Evolutionary conservation across 169 alveolate genomes (phyloP), one percentile per base, ranked within the genome.

Genomic region (Plasmodium billcollinsi): DNA sequence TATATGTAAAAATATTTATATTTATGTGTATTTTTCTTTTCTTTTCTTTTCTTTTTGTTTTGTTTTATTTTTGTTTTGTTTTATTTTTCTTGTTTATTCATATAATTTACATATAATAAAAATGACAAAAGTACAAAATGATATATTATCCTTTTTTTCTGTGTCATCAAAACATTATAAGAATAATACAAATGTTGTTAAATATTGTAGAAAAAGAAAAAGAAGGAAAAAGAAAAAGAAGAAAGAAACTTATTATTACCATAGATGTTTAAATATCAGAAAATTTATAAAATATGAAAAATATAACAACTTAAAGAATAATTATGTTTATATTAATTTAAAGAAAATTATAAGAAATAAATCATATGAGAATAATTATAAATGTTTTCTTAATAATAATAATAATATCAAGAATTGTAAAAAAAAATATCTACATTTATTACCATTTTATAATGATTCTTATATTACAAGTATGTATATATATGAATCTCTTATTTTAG

Each of bases 161-260:
- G 21, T 70, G 43, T 24, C 24, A 58, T 33, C 45, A 20, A 67
- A 45, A 26, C 54, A 29, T 49, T 33, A 8, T 33, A 33, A 33
- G 45, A 33, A 33, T 33, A 33, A 33, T 33, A 33, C 0, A 33
- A 33, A 33, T 33, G 8, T 33, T 33, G 45, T 33, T 33, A 65
- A 66, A 26, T 14, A 67, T 20, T 52, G 18, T 45, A 66, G 67
- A 18, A 58, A 7, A 26, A 21, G 39, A 20, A 54, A 66, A 49
- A 78, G 76, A 50, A 26, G 74, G 65, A 78, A 58, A 58, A 76
- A 39, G 67, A 76, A 76, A 58, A 76, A 47, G 67, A 76, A 76
- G 43, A 49, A 49, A 80, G 62, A 43, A 26, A 33, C n/a, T n/a
- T n/a, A n/a, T 45, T 80, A 80, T 56, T 26, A 20, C 39, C 66